Conservation (phyloP, 1,284 basidiomycete species). For the Malassezia dermatis region DNA sequence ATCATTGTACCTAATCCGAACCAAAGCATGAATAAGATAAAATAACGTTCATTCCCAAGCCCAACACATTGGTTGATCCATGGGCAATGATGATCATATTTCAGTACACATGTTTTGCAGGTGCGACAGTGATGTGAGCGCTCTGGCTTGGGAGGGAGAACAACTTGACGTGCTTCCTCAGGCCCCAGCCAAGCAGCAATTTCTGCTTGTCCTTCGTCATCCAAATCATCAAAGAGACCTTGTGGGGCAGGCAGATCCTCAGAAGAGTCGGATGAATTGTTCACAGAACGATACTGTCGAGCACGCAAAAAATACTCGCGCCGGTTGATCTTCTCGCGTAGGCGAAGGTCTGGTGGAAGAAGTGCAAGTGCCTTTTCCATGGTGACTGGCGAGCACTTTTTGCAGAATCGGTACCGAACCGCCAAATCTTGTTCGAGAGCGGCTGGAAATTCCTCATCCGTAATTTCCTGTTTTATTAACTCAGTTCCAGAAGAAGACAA, state of each 20-base stretch:
- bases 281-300: background rate
- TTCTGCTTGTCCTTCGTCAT: conserved; percentile 37
- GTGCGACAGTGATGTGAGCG: conserved; percentile 89
- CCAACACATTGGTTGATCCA: conserved; percentile 97
- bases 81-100: conserved; percentile 57
- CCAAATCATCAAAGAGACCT: conserved; percentile 19
- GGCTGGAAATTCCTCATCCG: background rate
- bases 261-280: background rate
- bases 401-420: conserved; percentile 37
- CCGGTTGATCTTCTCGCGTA: conserved; percentile 29
- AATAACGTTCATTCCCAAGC: conserved; percentile 86
- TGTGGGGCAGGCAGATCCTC: background rate
- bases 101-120: conserved; percentile 80
- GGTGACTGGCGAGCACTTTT: conserved; percentile 32
- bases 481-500: background rate
- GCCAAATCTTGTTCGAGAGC: conserved; percentile 21
- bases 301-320: background rate
- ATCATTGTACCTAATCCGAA: conserved; percentile 31
- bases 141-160: conserved; percentile 61
- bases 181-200: conserved; percentile 35
- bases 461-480: background rate
- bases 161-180: conserved; percentile 26
- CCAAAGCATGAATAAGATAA: conserved; percentile 77
- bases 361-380: conserved; percentile 30
- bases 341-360: conserved; percentile 40